Evolutionary conservation across 306 rosid genomes (phyloP), one percentile per base, ranked within the genome.

Genomic region (Prunus kanzakura): DNA sequence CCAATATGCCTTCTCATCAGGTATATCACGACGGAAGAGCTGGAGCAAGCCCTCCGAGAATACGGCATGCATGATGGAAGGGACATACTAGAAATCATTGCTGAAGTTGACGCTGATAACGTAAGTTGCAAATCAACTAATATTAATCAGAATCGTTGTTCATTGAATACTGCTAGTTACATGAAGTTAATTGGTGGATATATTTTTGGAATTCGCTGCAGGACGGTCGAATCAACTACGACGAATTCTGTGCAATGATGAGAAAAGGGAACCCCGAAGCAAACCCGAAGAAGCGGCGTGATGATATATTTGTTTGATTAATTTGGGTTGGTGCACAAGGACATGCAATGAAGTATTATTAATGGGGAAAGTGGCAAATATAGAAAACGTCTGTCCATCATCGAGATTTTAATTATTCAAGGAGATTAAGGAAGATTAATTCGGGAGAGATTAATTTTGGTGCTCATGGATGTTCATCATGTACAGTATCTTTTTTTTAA

Each of bases 211-310:
- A 76, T 61, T 20, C n/a, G 10, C 41, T 73, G 76, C 83, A 95
- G 99, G 99, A 95, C 82, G 99, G 99, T 8, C 85, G 87, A 47
- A 95, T 95, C 71, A 95, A 95, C 87, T 95, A 95, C 16, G 97
- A 95, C 14, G 99, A 95, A 74, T 94, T 94, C 77, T 89, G 77
- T 51, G 97, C 96, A n/a, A 94, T 94, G 98, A 94, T 94, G 98
- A 86, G 87, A 69, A 95, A 92, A 88, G 99, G 99, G 79, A 80
- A 82, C 79, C 85, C 87, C 55, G 99, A 95, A 54, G 81, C 77
- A 30, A 63, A 75, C 57, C 92, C 91, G 4, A 92, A 80, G 86
- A 94, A 94, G 87, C 82, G 98, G 74, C 95, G 97, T 10, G 84
- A 82, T 12, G 74, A 85, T 27, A 71, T 76, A 25, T 83, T 82